Evolutionary conservation across 2,329 filamentous ascomycete genomes (phyloP).

Genomic region (Bimuria novae-zelandiae): DNA sequence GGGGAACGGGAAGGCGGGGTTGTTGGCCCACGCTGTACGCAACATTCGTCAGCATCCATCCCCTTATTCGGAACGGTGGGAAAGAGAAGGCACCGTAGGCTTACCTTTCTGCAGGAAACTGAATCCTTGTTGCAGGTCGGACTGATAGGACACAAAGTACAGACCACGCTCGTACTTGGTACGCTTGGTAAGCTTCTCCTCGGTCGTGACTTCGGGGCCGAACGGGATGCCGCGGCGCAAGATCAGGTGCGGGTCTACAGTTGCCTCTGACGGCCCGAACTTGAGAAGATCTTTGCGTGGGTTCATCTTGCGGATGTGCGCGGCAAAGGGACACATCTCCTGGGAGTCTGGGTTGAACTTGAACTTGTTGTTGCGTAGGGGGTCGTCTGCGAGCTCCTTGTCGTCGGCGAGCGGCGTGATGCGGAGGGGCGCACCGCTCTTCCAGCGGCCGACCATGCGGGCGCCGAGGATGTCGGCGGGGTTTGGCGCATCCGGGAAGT

Average conservation of each 20-base stretch:
- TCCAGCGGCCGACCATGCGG: conserved; percentile 13
- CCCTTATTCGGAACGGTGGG: background rate
- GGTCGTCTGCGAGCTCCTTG: background rate
- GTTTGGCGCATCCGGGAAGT: background rate
- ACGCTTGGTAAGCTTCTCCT: background rate
- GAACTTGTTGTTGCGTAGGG: conserved; percentile 12
- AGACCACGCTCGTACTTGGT: conserved; percentile 11
- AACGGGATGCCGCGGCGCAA: conserved; percentile 14
- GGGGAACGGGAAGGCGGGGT: background rate
- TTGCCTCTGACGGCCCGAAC: background rate
- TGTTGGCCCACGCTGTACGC: conserved; percentile 7
- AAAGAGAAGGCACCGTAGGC: background rate
- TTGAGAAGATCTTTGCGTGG: conserved; percentile 5
- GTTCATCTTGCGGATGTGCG: conserved; percentile 15
- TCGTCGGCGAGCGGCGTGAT: conserved; percentile 4
- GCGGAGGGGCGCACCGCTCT: conserved; percentile 8
- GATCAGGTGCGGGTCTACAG: conserved; percentile 4
- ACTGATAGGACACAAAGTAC: conserved; percentile 14
- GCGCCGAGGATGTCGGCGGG: conserved; percentile 9
- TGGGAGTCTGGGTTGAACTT: conserved; percentile 5
- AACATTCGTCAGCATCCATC: background rate
- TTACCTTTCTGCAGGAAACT: conserved; percentile 10
- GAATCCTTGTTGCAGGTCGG: conserved; percentile 1
- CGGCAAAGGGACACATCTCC: conserved; percentile 11
- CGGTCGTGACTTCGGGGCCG: conserved; percentile 9